Percentiles rank a stretch among this genome's conserved stretches.
These are phyloP conservation scores for Cucurbita ficifolia DNA, from an alignment of 306 rosid genomes.

Conservation along the genomic window DNA sequence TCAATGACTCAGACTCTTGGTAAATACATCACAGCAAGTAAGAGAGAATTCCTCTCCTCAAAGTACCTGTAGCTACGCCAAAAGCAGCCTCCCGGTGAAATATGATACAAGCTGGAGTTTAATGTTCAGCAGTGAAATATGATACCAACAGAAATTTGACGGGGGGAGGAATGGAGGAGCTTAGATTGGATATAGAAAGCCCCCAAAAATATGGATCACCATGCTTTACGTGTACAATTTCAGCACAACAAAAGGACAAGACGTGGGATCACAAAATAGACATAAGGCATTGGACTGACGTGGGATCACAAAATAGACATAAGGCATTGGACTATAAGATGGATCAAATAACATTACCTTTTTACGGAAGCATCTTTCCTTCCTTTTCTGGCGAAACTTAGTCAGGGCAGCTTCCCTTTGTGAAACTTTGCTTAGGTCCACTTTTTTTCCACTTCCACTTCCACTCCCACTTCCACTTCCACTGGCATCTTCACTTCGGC, in stretches of 20 bases:
- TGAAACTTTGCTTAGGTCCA: conserved; percentile 35
- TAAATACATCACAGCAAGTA: no score
- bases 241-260: not conserved
- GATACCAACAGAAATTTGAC: no score
- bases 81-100: no score
- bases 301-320: not conserved
- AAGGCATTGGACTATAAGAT: not conserved
- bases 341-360: conserved; percentile 30
- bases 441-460: conserved; percentile 23
- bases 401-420: conserved; percentile 70
- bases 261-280: not conserved
- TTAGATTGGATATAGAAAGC: not conserved
- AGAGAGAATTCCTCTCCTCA: no score
- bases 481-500: conserved; percentile 48
- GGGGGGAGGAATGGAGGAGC: no score
- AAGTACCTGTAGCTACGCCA: no score
- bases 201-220: not conserved
- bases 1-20: not conserved
- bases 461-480: conserved; percentile 56
- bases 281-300: not conserved
- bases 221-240: not conserved
- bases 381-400: conserved; percentile 64
- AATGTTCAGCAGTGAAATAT: no score
- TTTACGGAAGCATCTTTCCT: conserved; percentile 60
- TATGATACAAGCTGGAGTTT: no score